These are phyloP conservation scores for Mycena citricolor DNA, from an alignment of 1,284 basidiomycete species.

Conservation along the genomic window DNA sequence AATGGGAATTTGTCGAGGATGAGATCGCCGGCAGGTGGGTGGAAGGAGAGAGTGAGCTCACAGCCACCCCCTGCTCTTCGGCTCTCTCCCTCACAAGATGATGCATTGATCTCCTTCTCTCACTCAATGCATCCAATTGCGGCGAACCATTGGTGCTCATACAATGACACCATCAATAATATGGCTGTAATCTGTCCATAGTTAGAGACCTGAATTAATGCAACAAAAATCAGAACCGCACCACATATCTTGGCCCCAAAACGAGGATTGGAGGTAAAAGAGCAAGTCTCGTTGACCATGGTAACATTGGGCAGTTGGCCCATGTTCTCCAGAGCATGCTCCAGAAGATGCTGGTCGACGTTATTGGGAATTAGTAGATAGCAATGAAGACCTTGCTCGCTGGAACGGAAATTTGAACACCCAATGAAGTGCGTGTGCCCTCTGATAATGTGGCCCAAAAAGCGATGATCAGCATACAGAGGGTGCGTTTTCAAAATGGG, in stretches of 20 bases:
- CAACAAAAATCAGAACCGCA: constrained; percentile 1
- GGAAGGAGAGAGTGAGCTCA: too few relatives aligned
- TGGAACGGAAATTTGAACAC: too few relatives aligned
- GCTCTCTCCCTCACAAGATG: too few relatives aligned
- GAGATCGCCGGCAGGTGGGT: too few relatives aligned
- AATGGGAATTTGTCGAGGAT: too few relatives aligned
- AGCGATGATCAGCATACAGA: too few relatives aligned
- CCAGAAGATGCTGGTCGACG: constrained; percentile 1
- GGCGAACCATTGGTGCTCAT: background rate
- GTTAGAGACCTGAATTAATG: background rate
- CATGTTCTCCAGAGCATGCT: constrained; percentile 5
- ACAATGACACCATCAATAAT: constrained; percentile 5
- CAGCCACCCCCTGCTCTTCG: too few relatives aligned
- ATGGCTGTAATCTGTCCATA: constrained; percentile 9
- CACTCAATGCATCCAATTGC: too few relatives aligned
- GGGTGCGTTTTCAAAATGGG: too few relatives aligned
- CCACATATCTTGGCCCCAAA: constrained; percentile 6
- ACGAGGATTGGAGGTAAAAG: constrained; percentile 11
- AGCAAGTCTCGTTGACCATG: background rate
- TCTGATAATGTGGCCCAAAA: too few relatives aligned
- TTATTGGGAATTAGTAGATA: constrained; percentile 5
- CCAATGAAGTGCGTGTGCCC: too few relatives aligned
- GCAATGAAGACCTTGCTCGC: constrained; percentile 4
- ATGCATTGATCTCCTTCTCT: too few relatives aligned
- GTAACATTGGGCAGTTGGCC: constrained; percentile 2